Base-by-base conservation (phyloP, 2,329 filamentous ascomycete species). In the Aspergillus bombycis region DNA sequence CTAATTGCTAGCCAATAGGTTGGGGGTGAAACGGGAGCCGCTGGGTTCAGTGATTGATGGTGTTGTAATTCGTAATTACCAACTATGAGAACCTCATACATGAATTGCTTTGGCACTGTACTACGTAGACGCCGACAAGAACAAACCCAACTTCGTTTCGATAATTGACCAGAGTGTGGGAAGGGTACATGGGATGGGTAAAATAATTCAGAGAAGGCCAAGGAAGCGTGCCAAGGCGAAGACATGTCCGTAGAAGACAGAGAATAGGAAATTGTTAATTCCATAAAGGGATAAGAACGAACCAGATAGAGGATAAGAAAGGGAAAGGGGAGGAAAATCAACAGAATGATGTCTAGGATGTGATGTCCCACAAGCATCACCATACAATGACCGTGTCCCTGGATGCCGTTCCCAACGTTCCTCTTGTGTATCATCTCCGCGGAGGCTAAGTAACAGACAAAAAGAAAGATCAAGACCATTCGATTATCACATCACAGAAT, bases 401-500 rank as follows among this genome's bases (percentile, higher is more conserved):
- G 67, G 60, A 67, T 66, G 67, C 65, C 63, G 62, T 69, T 69
- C 67, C 68, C 66, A 70, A 72, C 65, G 71, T 74, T 70, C 71
- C 69, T 70, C 67, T 74, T 72, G 71, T 73, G 70, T 72, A 74
- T 74, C 71, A 70, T 73, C 70, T 72, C 71, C 70, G 67, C 69
- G 69, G 71, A 69, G 68, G 64, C 74, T 71, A 71, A 74, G 74
- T 70, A 73, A 74, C 68, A 74, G 72, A 75, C 72, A 72, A 68
- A 71, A 72, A 72, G 70, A 72, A 74, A 77, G 69, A 73, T 72
- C 71, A 72, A 73, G 70, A 70, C 72, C 72, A 73, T 75, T 75
- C 71, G 71, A 76, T 72, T 75, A 75, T 77, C 74, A 72, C 70
- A 74, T 78, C 71, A 72, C 71, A 76, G 19, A 55, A 55, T 41